phyloP scores from a whole-genome alignment of 2,329 filamentous ascomycete species.

The Geosmithia putterillii region DNA sequence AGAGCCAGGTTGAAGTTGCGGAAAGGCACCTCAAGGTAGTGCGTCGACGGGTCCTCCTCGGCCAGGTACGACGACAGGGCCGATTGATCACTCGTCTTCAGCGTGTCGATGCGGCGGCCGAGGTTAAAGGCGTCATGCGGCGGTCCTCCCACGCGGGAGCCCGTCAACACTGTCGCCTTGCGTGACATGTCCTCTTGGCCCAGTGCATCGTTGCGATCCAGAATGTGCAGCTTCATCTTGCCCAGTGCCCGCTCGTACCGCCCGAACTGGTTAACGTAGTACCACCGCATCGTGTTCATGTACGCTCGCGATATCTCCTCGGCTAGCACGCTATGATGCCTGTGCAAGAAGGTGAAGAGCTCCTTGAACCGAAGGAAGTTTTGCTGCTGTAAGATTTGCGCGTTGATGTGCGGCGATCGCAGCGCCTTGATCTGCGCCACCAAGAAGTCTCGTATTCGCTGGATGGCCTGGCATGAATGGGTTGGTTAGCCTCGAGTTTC shows the following conservation, averaged over 20 bases:
- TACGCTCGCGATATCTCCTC: constrained; percentile 89
- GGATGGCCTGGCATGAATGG: too few species aligned
- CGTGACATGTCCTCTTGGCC: constrained; percentile 64
- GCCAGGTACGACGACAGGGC: constrained; percentile 81
- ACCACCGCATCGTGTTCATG: constrained; percentile 98
- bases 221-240: constrained; percentile 69
- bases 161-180: constrained; percentile 46
- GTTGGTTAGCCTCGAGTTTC: too few species aligned
- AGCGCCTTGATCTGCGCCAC: constrained; percentile 91
- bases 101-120: constrained; percentile 71
- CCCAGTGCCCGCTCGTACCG: constrained; percentile 76
- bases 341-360: constrained; percentile 72
- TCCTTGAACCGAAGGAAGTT: constrained; percentile 83
- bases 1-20: constrained; percentile 90
- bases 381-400: constrained; percentile 91
- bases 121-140: constrained; percentile 82
- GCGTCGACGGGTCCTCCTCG: constrained; percentile 75
- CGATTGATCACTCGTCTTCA: constrained; percentile 59
- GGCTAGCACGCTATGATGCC: constrained; percentile 70
- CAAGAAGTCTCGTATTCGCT: constrained; percentile 87
- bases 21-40: constrained; percentile 85
- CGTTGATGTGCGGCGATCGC: constrained; percentile 90
- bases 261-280: constrained; percentile 83
- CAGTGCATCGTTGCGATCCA: constrained; percentile 76
- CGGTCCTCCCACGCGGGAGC: constrained; percentile 30